phyloP scores from a whole-genome alignment of 306 rosid genomes.

The Cicer bijugum region DNA sequence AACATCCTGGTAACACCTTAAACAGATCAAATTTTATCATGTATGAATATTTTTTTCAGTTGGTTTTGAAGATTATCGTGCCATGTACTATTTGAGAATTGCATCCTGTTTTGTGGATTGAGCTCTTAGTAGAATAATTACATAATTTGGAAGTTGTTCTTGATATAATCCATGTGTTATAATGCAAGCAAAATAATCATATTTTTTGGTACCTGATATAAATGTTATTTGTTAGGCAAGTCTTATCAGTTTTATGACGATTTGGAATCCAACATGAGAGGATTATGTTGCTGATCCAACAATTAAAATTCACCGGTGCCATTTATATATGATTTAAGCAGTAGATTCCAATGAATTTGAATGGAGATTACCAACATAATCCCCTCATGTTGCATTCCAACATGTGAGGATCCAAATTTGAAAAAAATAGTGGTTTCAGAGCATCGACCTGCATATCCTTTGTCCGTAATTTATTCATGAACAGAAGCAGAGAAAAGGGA shows the following conservation, averaged over 20 bases:
- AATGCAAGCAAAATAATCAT: constrained; percentile 16
- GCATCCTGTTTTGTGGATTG: constrained; percentile 28
- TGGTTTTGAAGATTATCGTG: constrained; percentile 38
- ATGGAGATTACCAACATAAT: no score
- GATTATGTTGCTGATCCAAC: no score
- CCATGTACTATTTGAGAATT: constrained; percentile 41
- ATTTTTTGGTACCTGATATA: constrained; percentile 31
- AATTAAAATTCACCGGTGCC: no score
- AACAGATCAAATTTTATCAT: constrained; percentile 46
- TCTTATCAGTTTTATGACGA: constrained; percentile 8
- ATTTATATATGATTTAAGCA: no score
- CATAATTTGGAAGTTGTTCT: constrained; percentile 36
- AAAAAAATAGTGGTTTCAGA: background rate
- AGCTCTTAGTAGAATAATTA: constrained; percentile 37
- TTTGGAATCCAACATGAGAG: no score
- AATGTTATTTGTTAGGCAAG: constrained; percentile 6
- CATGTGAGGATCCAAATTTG: no score
- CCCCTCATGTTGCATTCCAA: no score
- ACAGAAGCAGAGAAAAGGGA: background rate
- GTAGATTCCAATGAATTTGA: no score
- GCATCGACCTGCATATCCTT: constrained; percentile 12
- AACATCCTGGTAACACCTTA: constrained; percentile 40
- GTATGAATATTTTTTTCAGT: constrained; percentile 33
- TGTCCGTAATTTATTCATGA: constrained; percentile 6
- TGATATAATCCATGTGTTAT: constrained; percentile 28